Evolutionary conservation across 768 basidiomycete species (phyloP), one percentile per base, ranked within the genome.

Genomic region (Rhodotorula graminis): DNA sequence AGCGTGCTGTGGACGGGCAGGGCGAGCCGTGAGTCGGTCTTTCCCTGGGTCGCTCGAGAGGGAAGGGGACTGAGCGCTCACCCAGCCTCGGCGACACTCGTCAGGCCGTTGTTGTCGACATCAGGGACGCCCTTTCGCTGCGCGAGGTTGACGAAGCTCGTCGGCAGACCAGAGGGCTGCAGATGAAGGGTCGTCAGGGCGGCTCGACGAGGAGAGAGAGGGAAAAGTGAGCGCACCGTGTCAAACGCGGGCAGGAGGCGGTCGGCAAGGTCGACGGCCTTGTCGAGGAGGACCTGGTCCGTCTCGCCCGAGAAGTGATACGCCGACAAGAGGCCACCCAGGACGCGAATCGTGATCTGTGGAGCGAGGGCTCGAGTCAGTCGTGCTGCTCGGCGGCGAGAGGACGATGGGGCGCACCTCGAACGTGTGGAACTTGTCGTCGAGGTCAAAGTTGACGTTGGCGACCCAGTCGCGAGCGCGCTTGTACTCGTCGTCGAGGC

Each of bases 281-380:
- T 88, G 68, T 88, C 84, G 18, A 96, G 85, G 79, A 87, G 92
- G 6, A 94, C 77, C 10, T 83, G 76, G 70, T 93, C 89, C 0
- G 67, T 74, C 56, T 72, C 66, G 25, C 83, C 84, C 0, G 91
- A 88, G 18, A 96, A 85, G 77, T 93, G 87, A 78, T 92, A 88
- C 1, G 93, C 90, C 3, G 93, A 88, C 3, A 97, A 84, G 9
- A 98, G 85, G 0, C 95, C 95, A 16, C 95, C 94, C 7, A 98
- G 84, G 2, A 95, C 86, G 33, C 94, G 88, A 64, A 96, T 97
- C 0, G 93, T 96, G 2, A 91, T 93, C 92, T 94, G 73, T 60
- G 42, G 49, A n/a, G 18, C 21, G 1, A 31, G 29, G 29, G n/a
- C n/a, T 10, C 6, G 25, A 8, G 11, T n/a, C 50, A 52, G 50